These are phyloP conservation scores for Rhododendron ovatum DNA, from an alignment of 148 eudicot genomes.

Conservation along the genomic window DNA sequence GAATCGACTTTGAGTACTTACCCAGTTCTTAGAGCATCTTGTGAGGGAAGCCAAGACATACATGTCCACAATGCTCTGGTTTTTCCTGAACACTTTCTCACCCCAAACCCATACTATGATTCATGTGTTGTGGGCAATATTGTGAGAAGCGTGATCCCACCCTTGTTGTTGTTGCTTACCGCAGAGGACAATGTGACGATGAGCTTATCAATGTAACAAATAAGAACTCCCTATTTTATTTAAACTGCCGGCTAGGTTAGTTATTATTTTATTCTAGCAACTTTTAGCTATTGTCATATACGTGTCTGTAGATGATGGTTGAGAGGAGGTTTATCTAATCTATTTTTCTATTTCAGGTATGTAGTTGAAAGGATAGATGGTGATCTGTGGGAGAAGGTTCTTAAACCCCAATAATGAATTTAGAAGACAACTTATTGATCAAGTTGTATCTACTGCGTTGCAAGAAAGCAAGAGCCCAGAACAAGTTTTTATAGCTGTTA, in stretches of 20 bases:
- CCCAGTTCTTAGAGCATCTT: slow-evolving; percentile 94
- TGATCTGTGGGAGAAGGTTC: too few relatives aligned
- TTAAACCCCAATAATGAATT: slow-evolving; percentile 78
- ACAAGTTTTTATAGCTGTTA: slow-evolving; percentile 98
- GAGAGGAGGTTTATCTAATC: too few relatives aligned
- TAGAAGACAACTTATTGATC: slow-evolving; percentile 92
- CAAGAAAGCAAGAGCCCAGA: slow-evolving; percentile 99
- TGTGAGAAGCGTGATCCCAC: slow-evolving; percentile 99
- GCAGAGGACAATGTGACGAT: slow-evolving; percentile 96
- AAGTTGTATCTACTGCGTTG: slow-evolving; percentile 94
- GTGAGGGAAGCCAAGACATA: slow-evolving; percentile 97
- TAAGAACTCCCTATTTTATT: slow-evolving; percentile 73
- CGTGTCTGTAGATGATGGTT: too few relatives aligned
- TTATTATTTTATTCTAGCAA: too few relatives aligned
- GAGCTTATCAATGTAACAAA: slow-evolving; percentile 88
- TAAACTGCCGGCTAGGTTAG: too few relatives aligned
- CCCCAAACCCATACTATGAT: slow-evolving; percentile 90
- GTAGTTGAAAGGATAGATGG: too few relatives aligned
- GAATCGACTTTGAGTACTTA: slow-evolving; percentile 88
- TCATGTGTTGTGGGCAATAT: slow-evolving; percentile 25
- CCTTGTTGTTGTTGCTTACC: slow-evolving; percentile 94
- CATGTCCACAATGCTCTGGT: slow-evolving; percentile 94
- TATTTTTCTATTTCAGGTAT: too few relatives aligned
- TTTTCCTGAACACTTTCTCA: slow-evolving; percentile 82
- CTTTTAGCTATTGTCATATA: too few relatives aligned